These are phyloP conservation scores for Somion occarium DNA, from an alignment of 1,284 basidiomycete species.

Conservation along the genomic window DNA sequence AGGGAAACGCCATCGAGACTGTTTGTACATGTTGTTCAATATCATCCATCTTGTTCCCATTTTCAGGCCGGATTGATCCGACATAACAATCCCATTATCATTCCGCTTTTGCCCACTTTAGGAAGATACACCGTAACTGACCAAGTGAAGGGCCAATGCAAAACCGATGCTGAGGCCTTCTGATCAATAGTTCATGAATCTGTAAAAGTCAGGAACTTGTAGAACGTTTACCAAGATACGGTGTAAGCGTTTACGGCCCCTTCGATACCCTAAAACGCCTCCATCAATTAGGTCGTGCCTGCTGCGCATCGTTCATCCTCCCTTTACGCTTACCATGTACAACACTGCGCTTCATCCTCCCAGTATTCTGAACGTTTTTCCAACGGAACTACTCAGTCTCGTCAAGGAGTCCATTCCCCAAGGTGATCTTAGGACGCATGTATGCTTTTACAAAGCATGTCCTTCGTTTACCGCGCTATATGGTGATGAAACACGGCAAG, in stretches of 20 bases:
- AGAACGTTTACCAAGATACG: neutral
- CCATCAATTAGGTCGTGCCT: neutral
- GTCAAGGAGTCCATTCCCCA: slow-evolving; percentile 1
- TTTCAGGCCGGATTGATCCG: no score
- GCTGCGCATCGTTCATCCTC: neutral
- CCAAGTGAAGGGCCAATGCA: no score
- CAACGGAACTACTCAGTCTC: neutral
- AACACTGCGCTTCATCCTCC: neutral
- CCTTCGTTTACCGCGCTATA: neutral
- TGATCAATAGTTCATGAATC: no score
- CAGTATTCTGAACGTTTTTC: neutral
- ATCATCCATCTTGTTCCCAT: no score
- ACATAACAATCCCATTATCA: no score
- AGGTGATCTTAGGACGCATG: neutral
- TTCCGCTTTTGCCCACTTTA: no score
- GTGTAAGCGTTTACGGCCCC: neutral
- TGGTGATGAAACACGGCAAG: neutral
- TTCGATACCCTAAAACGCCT: neutral
- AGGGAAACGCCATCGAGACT: no score
- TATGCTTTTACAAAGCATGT: slow-evolving; percentile 1
- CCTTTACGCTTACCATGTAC: neutral
- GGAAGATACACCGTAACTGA: no score
- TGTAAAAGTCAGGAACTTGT: no score
- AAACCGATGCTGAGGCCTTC: no score
- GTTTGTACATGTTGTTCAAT: no score